phyloP scores from a whole-genome alignment of 495 filamentous ascomycete species.

The Elaphomyces granulatus region DNA sequence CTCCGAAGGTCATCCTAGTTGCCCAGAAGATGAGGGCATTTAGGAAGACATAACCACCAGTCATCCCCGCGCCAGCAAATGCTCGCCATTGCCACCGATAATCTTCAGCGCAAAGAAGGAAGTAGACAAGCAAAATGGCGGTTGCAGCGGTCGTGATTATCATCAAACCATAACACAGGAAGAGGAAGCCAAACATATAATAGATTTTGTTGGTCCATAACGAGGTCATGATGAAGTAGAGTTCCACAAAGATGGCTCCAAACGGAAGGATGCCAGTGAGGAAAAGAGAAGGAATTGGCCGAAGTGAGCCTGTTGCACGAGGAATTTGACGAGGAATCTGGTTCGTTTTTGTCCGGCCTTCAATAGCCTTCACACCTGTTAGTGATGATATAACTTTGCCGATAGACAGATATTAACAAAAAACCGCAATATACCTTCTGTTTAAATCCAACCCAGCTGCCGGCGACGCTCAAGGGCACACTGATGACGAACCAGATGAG shows the following conservation, averaged over 20 bases:
- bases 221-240: slow-evolving; percentile 96
- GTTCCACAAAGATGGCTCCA: slow-evolving; percentile 89
- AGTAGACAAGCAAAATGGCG: slow-evolving; percentile 86
- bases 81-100: slow-evolving; percentile 98
- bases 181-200: slow-evolving; percentile 99
- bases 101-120: slow-evolving; percentile 87
- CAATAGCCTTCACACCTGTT: slow-evolving; percentile 38
- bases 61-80: slow-evolving; percentile 77
- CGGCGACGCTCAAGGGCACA: slow-evolving; percentile 75
- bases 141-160: slow-evolving; percentile 88
- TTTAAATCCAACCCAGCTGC: slow-evolving; percentile 86
- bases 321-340: slow-evolving; percentile 97
- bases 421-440: slow-evolving; percentile 27
- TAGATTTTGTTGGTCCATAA: slow-evolving; percentile 98
- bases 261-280: slow-evolving; percentile 88
- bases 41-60: slow-evolving; percentile 76
- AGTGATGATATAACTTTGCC: no score
- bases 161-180: slow-evolving; percentile 95
- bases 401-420: not conserved
- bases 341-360: slow-evolving; percentile 83
- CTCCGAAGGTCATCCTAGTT: slow-evolving; percentile 68
- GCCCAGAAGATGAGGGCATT: slow-evolving; percentile 83
- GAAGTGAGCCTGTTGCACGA: slow-evolving; percentile 62
- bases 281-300: slow-evolving; percentile 72
- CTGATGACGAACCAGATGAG: slow-evolving; percentile 95